A percentile compares a stretch with the other conserved stretches of the same genome.
phyloP scores from a whole-genome alignment of 2,329 filamentous ascomycete species.

The Exophiala phaeomuriformis region DNA sequence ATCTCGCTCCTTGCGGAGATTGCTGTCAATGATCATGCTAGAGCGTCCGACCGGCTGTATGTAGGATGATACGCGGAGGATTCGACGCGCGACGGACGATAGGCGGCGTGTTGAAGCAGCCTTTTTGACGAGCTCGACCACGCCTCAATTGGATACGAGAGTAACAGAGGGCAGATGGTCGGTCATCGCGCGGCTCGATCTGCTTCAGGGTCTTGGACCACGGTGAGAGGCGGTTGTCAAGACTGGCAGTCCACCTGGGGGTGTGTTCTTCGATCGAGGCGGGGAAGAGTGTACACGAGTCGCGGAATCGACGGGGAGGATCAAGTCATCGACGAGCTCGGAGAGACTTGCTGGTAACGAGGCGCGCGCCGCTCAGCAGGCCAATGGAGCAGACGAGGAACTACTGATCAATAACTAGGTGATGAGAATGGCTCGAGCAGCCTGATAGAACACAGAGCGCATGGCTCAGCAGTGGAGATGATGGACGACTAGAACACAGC shows the following conservation, averaged over 20 bases:
- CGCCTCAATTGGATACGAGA: not conserved
- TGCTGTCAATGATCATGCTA: conserved; percentile 17
- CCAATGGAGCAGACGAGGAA: not conserved
- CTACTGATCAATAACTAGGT: not conserved
- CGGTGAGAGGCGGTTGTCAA: not conserved
- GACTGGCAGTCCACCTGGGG: not conserved
- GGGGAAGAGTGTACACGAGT: not conserved
- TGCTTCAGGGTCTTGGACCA: not conserved
- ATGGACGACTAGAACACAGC: not conserved
- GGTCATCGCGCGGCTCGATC: conserved; percentile 7
- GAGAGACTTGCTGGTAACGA: not conserved
- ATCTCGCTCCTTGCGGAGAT: conserved; percentile 14
- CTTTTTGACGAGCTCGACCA: not conserved
- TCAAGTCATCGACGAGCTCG: not conserved
- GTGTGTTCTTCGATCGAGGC: not conserved
- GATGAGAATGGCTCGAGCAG: conserved; percentile 6
- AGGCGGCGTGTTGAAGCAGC: not conserved
- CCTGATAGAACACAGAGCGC: not conserved
- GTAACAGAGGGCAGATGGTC: not conserved
- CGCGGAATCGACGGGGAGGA: not conserved
- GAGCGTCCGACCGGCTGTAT: not conserved
- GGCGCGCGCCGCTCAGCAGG: not conserved
- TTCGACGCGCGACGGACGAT: not conserved
- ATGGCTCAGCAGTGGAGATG: conserved; percentile 4
- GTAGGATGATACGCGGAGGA: not conserved